These are phyloP conservation scores for Diaporthe sp. DNA, from an alignment of 2,329 filamentous ascomycete genomes.

Conservation along the genomic window DNA sequence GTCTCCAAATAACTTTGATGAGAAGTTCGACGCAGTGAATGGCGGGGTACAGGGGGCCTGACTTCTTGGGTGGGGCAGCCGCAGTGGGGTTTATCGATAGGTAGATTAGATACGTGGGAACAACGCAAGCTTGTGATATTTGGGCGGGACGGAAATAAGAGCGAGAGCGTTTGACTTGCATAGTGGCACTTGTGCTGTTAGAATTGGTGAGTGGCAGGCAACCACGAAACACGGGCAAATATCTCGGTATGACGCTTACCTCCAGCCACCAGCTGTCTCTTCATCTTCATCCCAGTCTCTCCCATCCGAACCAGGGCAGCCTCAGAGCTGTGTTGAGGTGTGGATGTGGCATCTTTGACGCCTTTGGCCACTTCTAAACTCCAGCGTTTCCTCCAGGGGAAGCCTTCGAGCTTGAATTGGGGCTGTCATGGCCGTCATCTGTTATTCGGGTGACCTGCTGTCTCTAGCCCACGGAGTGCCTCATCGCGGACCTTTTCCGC, in stretches of 20 bases:
- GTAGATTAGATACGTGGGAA: background rate
- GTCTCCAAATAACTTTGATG: constrained; percentile 29
- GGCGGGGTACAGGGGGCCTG: constrained; percentile 30
- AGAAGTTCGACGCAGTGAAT: constrained; percentile 29
- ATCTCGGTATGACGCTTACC: background rate
- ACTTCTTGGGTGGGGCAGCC: constrained; percentile 1
- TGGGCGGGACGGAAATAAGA: background rate
- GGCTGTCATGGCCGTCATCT: background rate
- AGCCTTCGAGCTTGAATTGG: background rate
- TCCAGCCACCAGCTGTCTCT: background rate
- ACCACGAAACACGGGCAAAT: background rate
- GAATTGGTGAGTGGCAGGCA: background rate
- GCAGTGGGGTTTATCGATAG: constrained; percentile 31
- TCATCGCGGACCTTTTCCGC: constrained; percentile 7
- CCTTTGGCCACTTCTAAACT: background rate
- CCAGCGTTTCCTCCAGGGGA: background rate
- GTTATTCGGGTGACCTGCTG: background rate
- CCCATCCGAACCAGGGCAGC: background rate
- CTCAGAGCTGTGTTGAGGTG: background rate
- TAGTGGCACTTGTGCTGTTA: background rate
- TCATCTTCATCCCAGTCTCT: background rate
- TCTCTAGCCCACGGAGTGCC: background rate
- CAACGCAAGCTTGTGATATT: background rate
- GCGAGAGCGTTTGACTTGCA: background rate
- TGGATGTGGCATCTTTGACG: background rate